These are phyloP conservation scores for Claviceps africana DNA, from an alignment of 2,329 filamentous ascomycete genomes.

Conservation along the genomic window DNA sequence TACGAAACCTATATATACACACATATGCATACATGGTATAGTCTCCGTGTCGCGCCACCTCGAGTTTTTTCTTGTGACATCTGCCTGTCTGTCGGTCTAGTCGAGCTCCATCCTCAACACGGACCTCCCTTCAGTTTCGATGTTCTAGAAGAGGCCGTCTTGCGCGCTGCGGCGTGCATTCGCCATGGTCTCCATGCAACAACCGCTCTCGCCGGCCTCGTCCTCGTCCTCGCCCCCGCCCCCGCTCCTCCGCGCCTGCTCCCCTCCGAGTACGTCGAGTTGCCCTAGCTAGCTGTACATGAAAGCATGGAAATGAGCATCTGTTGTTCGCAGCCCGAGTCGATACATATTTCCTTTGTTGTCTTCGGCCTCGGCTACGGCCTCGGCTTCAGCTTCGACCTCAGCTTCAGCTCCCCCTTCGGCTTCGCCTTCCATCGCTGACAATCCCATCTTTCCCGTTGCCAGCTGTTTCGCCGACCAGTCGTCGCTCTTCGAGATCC, in stretches of 20 bases:
- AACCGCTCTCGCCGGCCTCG: constrained; percentile 32
- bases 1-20: no score
- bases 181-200: constrained; percentile 49
- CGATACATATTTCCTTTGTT: not conserved
- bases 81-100: not conserved
- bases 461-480: constrained; percentile 20
- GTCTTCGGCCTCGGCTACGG: no score
- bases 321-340: not conserved
- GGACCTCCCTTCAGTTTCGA: constrained; percentile 3
- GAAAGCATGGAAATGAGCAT: not conserved
- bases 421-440: constrained; percentile 11
- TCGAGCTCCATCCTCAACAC: not conserved
- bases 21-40: not conserved
- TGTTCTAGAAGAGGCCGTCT: constrained; percentile 14
- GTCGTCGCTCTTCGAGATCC: constrained; percentile 30
- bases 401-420: not conserved
- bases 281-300: not conserved
- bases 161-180: constrained; percentile 19
- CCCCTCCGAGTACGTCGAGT: constrained; percentile 43
- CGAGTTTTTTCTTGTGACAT: not conserved
- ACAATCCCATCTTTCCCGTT: constrained; percentile 11
- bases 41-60: not conserved
- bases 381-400: not conserved
- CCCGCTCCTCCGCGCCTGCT: constrained; percentile 44
- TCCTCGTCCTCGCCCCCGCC: not conserved